Evolutionary conservation across 1,284 basidiomycete species (phyloP).

Genomic region (Ustilago hordei): DNA sequence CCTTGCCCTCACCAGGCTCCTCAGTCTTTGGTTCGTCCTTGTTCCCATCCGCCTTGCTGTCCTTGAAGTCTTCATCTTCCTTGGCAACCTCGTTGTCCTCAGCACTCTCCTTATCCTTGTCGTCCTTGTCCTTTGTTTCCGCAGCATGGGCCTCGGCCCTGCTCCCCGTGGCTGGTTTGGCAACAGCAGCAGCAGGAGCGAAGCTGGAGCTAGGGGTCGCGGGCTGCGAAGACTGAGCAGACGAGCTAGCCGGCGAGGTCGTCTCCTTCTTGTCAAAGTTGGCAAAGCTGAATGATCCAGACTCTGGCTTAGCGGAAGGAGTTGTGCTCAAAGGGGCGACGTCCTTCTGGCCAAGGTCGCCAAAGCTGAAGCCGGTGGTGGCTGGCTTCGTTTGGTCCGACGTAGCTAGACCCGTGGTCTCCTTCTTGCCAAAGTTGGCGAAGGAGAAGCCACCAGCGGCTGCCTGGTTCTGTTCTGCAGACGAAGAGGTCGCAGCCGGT

Average conservation of each 20-base stretch:
- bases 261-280: conserved; percentile 15
- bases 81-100: not conserved
- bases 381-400: conserved; percentile 11
- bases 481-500: not conserved
- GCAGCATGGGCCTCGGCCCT: conserved; percentile 5
- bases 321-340: not conserved
- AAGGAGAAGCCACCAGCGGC: conserved; percentile 20
- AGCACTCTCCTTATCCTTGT: not conserved
- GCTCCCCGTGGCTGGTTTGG: not conserved
- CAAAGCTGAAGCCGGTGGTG: conserved; percentile 20
- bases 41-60: not conserved
- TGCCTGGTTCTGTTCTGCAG: conserved; percentile 4
- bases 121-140: not conserved
- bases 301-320: conserved; percentile 6
- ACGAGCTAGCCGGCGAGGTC: not conserved
- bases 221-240: not conserved
- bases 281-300: conserved; percentile 24
- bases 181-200: conserved; percentile 15
- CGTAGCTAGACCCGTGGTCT: not conserved
- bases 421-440: conserved; percentile 8
- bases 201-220: conserved; percentile 11
- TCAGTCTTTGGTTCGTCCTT: not conserved
- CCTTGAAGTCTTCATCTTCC: not conserved
- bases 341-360: conserved; percentile 4
- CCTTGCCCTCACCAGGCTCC: not conserved